Conservation (phyloP, 2,329 filamentous ascomycete species). For the Chrysoporthe puriensis region DNA sequence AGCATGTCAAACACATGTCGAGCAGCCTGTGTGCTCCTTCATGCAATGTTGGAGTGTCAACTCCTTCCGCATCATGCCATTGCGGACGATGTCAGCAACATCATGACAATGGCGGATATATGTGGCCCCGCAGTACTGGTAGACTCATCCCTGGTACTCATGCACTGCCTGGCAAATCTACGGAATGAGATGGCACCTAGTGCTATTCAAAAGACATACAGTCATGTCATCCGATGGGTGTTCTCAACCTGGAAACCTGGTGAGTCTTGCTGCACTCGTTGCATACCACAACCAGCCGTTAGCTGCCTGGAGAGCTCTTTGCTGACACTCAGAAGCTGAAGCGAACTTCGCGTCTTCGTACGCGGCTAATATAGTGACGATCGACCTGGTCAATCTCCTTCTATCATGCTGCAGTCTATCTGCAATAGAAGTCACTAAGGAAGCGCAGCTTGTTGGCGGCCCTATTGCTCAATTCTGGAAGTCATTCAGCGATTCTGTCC, state of each 20-base stretch:
- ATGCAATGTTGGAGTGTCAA: conserved; percentile 65
- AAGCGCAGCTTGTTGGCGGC: conserved; percentile 49
- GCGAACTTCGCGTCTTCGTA: conserved; percentile 67
- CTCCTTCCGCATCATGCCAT: conserved; percentile 71
- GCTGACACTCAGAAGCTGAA: conserved; percentile 56
- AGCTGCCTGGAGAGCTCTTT: conserved; percentile 13
- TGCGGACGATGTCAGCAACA: conserved; percentile 70
- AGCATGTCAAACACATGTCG: conserved; percentile 73
- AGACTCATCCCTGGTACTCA: conserved; percentile 78
- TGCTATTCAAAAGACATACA: conserved; percentile 67
- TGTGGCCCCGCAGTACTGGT: conserved; percentile 78
- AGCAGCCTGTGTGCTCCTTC: conserved; percentile 74
- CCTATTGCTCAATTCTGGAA: conserved; percentile 53
- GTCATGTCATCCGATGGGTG: conserved; percentile 79
- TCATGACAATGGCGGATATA: conserved; percentile 77
- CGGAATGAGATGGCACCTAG: conserved; percentile 71
- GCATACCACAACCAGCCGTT: background rate
- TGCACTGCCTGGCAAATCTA: conserved; percentile 69
- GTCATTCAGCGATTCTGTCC: conserved; percentile 46
- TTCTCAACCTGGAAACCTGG: conserved; percentile 82
- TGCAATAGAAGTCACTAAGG: conserved; percentile 37
- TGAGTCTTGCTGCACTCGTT: conserved; percentile 45
- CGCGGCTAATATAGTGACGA: conserved; percentile 64
- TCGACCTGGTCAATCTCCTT: conserved; percentile 71
- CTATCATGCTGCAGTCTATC: conserved; percentile 65